Conservation (phyloP, 225 moss, liverwort and hornwort genomes). For the Antitrichia curtipendula region DNA sequence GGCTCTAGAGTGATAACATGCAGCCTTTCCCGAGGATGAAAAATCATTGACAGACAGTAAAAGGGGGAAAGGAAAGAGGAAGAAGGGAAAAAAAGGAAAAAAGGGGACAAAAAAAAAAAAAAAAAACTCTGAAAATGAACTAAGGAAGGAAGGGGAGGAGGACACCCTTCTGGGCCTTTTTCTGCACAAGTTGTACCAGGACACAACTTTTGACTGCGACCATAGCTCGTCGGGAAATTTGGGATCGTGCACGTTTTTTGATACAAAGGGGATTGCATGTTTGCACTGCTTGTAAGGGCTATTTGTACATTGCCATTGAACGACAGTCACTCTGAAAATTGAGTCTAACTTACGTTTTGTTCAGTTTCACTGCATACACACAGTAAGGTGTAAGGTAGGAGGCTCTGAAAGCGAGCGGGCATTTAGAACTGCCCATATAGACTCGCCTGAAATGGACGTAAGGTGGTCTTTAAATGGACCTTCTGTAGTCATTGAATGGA, state of each 20-base stretch:
- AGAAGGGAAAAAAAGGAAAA: background rate
- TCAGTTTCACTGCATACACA: no score
- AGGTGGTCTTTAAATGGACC: no score
- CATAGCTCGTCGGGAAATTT: background rate
- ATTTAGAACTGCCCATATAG: no score
- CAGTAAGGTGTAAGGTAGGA: no score
- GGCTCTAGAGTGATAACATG: background rate
- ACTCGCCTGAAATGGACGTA: no score
- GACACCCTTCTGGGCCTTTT: background rate
- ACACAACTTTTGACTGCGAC: background rate
- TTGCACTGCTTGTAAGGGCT: background rate
- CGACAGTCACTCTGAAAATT: background rate
- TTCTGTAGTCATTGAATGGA: no score
- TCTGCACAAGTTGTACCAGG: background rate
- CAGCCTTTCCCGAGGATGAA: background rate
- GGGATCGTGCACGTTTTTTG: background rate
- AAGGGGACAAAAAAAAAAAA: background rate
- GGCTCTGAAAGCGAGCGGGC: no score
- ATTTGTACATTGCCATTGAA: background rate
- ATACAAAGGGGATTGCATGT: background rate
- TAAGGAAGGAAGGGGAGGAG: background rate
- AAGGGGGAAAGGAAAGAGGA: background rate
- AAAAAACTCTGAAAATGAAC: background rate
- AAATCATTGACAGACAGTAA: constrained; percentile 5
- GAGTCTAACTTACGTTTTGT: background rate